Evolutionary conservation across 805 yeast genomes (phyloP), one percentile per base, ranked within the genome.

Genomic region (Sugiyamaella marilandica): DNA sequence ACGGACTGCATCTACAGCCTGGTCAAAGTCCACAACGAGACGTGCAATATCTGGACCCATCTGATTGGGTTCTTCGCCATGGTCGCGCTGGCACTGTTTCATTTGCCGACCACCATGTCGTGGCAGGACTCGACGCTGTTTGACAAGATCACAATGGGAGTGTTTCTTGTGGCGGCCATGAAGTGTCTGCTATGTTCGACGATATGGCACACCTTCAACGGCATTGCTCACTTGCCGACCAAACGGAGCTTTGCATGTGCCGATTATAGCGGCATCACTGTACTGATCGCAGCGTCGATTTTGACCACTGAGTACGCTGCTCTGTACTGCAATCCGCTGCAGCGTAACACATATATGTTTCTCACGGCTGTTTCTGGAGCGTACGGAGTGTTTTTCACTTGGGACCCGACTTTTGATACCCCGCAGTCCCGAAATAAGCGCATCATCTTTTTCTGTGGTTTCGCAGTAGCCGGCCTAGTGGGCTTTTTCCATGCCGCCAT

Each of bases 31-130:
- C 98, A 94, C 70, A 92, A 92, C 66, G 99, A 92, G 68, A 79
- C 96, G 0, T 78, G 86, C 65, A 94, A 94, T 69, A 90, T 92
- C 52, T 92, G 99, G 98, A 79, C 96, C 0, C 99, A 92, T 71
- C 63, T 88, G 11, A 34, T 81, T 1, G 98, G 97, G 11, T 78
- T 85, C 2, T 31, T 80, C 2, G 62, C 80, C 29, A 70, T 91
- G 65, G 49, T 77, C 0, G 84, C 82, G 57, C 61, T 91, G 16
- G 75, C 81, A 10, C 43, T 81, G 11, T 71, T 70, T 59, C 86
- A 84, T 57, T 85, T 79, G 61, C 97, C 97, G 10, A 59, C 66
- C 2, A 75, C 91, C 0, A 67, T 77, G 2, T 56, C 65, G 13
- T 67, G 71, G 71, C 54, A 52, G 24, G 46, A 55, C 44, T 45